Evolutionary conservation across 768 basidiomycete species (phyloP), one percentile per base, ranked within the genome.

Genomic region (Lanmaoa pseudosensibilis): DNA sequence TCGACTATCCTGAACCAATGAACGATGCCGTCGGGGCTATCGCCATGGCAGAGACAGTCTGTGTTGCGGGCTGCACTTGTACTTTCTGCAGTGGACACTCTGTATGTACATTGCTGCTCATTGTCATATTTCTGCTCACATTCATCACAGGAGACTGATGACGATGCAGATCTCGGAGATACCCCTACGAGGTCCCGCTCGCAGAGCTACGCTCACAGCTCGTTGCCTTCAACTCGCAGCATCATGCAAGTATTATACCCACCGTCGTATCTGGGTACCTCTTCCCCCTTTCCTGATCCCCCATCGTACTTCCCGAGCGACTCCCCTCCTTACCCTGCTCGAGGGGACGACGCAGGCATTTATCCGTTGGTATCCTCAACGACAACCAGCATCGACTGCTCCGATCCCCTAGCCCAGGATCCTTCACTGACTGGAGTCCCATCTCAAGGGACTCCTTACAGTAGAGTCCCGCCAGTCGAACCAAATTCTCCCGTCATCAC

Each of bases 171-270:
- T 2, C 23, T 10, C 10, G 44, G 38, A 6, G 18, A 10, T 13
- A 15, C 8, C 15, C 2, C 52, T 9, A n/a, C 21, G 21, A 41
- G 25, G 5, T 12, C 48, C 11, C 19, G 5, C 23, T 44, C 55
- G 9, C 57, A n/a, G 11, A 30, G 25, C n/a, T 5, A 40, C 41
- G 40, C 32, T 27, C 23, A 6, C 3, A 4, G 8, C 30, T 46
- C 44, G 8, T 25, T 69, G 40, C 69, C 70, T 47, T 54, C 70
- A 2, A 57, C 57, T 19, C 54, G 55, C 23, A 65, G 56, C 37
- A 41, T 71, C 34, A 51, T 69, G 33, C 58, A 70, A n/a, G 58
- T 70, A 6, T 40, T 73, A 12, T 73, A 73, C 45, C 58, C 70
- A 6, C 57, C 64, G 0, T 63, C 66, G 18, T 64, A 59, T 56